Percentiles rank a stretch among this genome's conserved stretches.
These are phyloP conservation scores for Mycena galopus DNA, from an alignment of 768 basidiomycete genomes.

Conservation along the genomic window DNA sequence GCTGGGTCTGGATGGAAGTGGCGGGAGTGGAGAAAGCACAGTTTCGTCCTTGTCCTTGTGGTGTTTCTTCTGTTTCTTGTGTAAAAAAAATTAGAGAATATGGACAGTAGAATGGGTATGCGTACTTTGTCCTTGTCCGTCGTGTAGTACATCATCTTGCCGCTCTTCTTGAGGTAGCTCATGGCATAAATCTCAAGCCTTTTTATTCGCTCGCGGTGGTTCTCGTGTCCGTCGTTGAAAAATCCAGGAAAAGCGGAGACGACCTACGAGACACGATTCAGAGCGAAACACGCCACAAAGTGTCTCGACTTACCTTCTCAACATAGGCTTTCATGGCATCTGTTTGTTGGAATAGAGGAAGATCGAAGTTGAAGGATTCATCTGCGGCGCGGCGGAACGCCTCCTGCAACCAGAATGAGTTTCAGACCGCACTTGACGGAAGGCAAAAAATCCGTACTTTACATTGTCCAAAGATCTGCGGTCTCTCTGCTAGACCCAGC, in stretches of 20 bases:
- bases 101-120: background rate
- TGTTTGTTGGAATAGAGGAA: conserved; percentile 18
- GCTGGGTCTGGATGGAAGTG: background rate
- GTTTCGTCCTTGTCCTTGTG: background rate
- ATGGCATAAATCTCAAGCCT: conserved; percentile 2
- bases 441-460: background rate
- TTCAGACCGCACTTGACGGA: too few relatives aligned
- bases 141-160: background rate
- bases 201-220: conserved; percentile 8
- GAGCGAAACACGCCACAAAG: background rate
- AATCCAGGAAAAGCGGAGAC: background rate
- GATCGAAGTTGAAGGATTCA: background rate
- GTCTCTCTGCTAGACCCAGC: conserved; percentile 1
- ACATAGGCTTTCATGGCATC: conserved; percentile 1
- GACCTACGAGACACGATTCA: background rate
- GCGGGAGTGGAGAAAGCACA: background rate
- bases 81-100: background rate
- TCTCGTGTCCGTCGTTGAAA: background rate
- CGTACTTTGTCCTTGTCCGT: background rate
- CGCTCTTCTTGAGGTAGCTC: conserved; percentile 20
- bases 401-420: background rate
- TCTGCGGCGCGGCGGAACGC: conserved; percentile 9
- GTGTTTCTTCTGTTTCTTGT: background rate
- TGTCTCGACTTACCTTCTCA: background rate
- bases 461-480: background rate